Conservation (phyloP, 441 rosid genomes). For the Omphalea diandra region DNA sequence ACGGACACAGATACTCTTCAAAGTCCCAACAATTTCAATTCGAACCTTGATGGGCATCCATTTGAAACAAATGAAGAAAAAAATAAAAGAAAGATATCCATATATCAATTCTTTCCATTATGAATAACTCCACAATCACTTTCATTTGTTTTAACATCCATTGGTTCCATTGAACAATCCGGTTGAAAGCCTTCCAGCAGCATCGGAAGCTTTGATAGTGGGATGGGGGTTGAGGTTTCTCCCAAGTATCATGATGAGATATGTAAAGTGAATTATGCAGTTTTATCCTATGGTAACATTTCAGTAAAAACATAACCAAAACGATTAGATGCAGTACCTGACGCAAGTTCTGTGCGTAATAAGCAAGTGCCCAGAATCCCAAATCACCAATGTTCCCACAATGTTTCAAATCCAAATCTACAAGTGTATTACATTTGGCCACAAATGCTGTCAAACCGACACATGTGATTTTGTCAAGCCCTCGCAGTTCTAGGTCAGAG, state of each 20-base stretch:
- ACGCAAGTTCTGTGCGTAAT: slow-evolving; percentile 61
- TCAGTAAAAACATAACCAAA: not conserved
- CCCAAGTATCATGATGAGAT: not conserved
- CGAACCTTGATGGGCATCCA: not conserved
- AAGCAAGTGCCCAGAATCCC: slow-evolving; percentile 79
- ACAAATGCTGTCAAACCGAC: slow-evolving; percentile 61
- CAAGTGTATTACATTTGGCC: slow-evolving; percentile 53
- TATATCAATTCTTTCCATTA: not conserved
- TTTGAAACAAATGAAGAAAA: too few relatives aligned
- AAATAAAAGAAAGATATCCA: too few relatives aligned
- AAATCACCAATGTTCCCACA: slow-evolving; percentile 70
- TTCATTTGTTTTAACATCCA: slow-evolving; percentile 1
- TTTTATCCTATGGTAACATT: not conserved
- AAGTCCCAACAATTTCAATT: not conserved
- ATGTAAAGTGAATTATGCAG: not conserved
- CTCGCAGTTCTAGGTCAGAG: slow-evolving; percentile 66
- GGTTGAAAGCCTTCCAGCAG: not conserved
- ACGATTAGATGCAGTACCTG: slow-evolving; percentile 49
- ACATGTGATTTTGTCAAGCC: slow-evolving; percentile 54
- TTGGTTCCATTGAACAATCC: not conserved
- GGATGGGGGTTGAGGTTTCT: not conserved
- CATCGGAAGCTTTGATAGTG: not conserved
- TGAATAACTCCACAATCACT: not conserved
- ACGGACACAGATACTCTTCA: not conserved
- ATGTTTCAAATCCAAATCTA: slow-evolving; percentile 70